Evolutionary conservation across 139 green algal genomes (phyloP).

Genomic region (Parachlorella kessleri): DNA sequence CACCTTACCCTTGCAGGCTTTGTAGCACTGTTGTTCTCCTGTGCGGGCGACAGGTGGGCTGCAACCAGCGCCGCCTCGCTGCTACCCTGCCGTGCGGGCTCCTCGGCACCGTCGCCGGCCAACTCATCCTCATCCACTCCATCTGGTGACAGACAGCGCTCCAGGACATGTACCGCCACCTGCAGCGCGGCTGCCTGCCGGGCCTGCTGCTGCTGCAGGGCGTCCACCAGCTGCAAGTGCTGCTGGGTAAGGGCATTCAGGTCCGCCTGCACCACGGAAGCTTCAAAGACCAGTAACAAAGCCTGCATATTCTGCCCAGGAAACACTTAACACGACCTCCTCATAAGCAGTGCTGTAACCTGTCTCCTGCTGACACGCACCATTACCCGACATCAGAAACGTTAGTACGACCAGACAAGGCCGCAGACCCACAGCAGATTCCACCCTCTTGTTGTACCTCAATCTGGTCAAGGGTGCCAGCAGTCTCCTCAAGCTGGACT

Average conservation of each 20-base stretch:
- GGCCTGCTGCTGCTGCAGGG: slow-evolving; percentile 10
- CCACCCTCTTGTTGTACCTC: background rate
- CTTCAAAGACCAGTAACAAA: background rate
- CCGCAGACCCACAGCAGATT: background rate
- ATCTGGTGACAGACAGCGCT: background rate
- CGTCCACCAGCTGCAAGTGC: background rate
- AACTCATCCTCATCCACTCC: background rate
- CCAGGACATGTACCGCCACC: background rate
- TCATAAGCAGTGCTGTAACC: background rate
- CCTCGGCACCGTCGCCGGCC: background rate
- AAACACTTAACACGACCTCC: too few species aligned
- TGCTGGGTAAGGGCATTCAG: background rate
- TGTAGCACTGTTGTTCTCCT: background rate
- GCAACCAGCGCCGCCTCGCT: background rate
- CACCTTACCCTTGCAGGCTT: too few species aligned
- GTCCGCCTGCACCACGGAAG: background rate
- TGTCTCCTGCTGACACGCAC: background rate
- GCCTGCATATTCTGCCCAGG: background rate
- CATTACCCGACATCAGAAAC: background rate
- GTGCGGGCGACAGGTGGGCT: background rate
- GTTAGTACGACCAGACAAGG: background rate
- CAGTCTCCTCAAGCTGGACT: background rate
- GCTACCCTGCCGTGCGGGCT: background rate
- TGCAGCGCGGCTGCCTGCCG: background rate
- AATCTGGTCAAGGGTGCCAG: background rate